Conservation (phyloP, 2,329 filamentous ascomycete species). For the Ophioceras dolichostomum region DNA sequence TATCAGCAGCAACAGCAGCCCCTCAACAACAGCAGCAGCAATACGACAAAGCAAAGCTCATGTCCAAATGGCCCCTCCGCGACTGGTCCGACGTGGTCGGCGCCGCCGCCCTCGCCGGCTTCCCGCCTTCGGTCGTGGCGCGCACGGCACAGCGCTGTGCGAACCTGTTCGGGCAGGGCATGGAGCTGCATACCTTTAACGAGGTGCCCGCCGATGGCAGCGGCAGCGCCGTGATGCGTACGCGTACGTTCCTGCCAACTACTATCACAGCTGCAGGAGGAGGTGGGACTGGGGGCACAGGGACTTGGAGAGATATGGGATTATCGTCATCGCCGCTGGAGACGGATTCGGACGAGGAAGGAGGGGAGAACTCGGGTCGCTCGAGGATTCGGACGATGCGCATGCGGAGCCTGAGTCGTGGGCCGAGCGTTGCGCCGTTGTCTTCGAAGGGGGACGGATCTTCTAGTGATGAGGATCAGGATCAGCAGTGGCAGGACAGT, state of each 20-base stretch:
- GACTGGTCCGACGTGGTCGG: conserved; percentile 84
- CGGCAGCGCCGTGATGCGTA: neutral
- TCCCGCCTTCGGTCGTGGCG: conserved; percentile 50
- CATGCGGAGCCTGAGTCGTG: conserved; percentile 4
- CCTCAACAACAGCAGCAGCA: neutral
- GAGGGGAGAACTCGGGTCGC: too few relatives aligned
- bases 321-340: too few relatives aligned
- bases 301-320: too few relatives aligned
- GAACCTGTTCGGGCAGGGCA: conserved; percentile 59
- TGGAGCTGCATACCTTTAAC: conserved; percentile 46
- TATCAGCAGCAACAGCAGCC: neutral
- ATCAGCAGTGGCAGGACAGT: too few relatives aligned
- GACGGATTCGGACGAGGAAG: too few relatives aligned
- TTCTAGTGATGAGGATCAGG: too few relatives aligned
- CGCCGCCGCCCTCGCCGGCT: conserved; percentile 63
- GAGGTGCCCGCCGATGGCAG: conserved; percentile 6
- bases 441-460: neutral
- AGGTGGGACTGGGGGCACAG: too few relatives aligned
- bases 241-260: conserved; percentile 1
- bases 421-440: conserved; percentile 1
- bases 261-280: too few relatives aligned
- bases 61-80: conserved; percentile 31
- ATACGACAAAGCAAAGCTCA: neutral
- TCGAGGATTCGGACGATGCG: conserved; percentile 2
- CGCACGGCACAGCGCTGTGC: conserved; percentile 64